Evolutionary conservation across 73 alveolate genomes (phyloP).

Genomic region (Paramecium octaurelia): DNA sequence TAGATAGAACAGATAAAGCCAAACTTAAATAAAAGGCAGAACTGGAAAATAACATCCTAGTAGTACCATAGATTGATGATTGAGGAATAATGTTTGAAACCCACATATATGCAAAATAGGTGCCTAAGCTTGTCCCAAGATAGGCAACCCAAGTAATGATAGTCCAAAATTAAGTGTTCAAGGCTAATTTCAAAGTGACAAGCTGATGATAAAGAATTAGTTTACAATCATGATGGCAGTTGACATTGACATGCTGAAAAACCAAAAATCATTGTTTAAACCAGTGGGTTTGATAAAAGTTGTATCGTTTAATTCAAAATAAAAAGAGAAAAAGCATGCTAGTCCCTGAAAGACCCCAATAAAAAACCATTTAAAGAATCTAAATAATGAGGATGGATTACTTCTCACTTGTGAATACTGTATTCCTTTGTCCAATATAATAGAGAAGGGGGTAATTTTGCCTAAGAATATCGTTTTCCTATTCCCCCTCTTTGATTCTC

Average conservation of each 20-base stretch:
- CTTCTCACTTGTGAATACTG: constrained; percentile 48
- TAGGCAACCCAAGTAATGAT: constrained; percentile 40
- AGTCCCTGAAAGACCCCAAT: constrained; percentile 50
- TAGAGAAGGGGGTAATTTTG: constrained; percentile 51
- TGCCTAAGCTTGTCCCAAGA: background rate
- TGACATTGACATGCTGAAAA: constrained; percentile 50
- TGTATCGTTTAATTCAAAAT: background rate
- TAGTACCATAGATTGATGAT: constrained; percentile 10
- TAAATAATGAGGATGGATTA: background rate
- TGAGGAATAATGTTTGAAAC: background rate
- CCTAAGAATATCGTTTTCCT: constrained; percentile 37
- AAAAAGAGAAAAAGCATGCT: constrained; percentile 15
- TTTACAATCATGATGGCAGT: constrained; percentile 51
- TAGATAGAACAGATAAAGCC: background rate
- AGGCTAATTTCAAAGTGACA: constrained; percentile 56
- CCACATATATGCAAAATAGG: constrained; percentile 29
- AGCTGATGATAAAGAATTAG: background rate
- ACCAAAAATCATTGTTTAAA: constrained; percentile 40
- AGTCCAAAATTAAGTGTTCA: constrained; percentile 60
- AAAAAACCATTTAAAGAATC: constrained; percentile 47
- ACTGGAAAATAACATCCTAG: constrained; percentile 17
- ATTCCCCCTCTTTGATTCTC: constrained; percentile 21
- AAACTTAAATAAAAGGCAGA: background rate
- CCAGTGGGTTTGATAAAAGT: constrained; percentile 15
- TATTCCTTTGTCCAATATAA: constrained; percentile 55